phyloP scores from a whole-genome alignment of 2,329 filamentous ascomycete species.

The Akanthomyces dipterigenus region DNA sequence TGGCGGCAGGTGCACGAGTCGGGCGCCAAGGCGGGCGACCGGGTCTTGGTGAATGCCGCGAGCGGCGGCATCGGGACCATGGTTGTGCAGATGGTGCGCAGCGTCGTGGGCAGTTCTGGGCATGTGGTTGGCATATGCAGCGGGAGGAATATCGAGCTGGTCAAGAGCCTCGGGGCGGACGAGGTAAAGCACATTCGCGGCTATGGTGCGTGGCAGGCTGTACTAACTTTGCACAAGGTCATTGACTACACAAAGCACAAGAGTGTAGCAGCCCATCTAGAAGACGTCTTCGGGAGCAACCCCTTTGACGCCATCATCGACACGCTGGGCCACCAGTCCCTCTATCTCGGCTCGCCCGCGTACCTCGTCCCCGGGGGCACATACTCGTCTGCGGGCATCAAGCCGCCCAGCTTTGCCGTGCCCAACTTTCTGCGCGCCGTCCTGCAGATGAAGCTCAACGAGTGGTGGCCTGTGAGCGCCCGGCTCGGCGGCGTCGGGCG shows the following conservation, averaged over 20 bases:
- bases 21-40: constrained; percentile 29
- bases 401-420: constrained; percentile 27
- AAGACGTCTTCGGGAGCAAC: constrained; percentile 22
- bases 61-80: constrained; percentile 44
- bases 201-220: not conserved
- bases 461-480: constrained; percentile 27
- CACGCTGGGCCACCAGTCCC: constrained; percentile 39
- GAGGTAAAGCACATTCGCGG: constrained; percentile 27
- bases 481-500: constrained; percentile 32
- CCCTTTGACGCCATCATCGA: constrained; percentile 42
- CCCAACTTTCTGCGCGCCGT: constrained; percentile 25
- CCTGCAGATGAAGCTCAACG: constrained; percentile 31
- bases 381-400: constrained; percentile 36
- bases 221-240: constrained; percentile 20
- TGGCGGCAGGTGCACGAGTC: constrained; percentile 32
- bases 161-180: constrained; percentile 40
- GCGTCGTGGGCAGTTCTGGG: constrained; percentile 32
- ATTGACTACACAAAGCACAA: constrained; percentile 35
- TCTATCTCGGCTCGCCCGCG: constrained; percentile 33
- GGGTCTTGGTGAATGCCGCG: constrained; percentile 43
- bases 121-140: constrained; percentile 43
- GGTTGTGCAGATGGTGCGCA: constrained; percentile 36
- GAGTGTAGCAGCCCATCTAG: constrained; percentile 29
- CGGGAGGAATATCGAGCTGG: constrained; percentile 37
- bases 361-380: constrained; percentile 32